A percentile compares a stretch with the other conserved stretches of the same genome.
phyloP scores from a whole-genome alignment of 768 basidiomycete species.

The Gyrodon lividus region DNA sequence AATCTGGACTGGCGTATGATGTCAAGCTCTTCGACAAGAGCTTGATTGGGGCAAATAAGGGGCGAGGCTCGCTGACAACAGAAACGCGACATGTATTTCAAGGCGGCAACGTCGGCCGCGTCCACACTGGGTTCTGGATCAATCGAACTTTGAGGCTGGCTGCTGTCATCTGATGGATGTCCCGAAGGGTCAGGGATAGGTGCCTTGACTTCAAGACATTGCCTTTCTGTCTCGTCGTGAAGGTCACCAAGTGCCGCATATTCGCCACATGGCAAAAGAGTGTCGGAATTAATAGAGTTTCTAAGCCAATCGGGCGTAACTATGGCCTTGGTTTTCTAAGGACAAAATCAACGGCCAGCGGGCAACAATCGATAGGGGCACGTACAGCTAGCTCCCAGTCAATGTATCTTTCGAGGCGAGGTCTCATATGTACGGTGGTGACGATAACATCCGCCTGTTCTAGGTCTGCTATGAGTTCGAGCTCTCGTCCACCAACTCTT shows the following conservation, averaged over 20 bases:
- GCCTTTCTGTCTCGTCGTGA: constrained; percentile 42
- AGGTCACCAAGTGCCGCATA: constrained; percentile 59
- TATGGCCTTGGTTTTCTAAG: constrained; percentile 62
- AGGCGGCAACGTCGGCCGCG: constrained; percentile 13
- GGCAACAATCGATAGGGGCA: constrained; percentile 5
- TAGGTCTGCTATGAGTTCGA: constrained; percentile 40
- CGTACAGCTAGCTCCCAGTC: constrained; percentile 64
- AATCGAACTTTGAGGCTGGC: not conserved
- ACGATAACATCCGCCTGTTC: constrained; percentile 63
- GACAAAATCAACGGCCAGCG: constrained; percentile 1
- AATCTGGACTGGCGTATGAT: constrained; percentile 57
- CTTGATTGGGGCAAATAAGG: constrained; percentile 68
- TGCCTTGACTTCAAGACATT: constrained; percentile 38
- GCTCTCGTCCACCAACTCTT: constrained; percentile 1
- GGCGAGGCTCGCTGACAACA: constrained; percentile 66
- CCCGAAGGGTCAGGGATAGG: not conserved
- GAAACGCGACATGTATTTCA: constrained; percentile 40
- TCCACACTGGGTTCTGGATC: constrained; percentile 22
- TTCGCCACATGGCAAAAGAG: constrained; percentile 46
- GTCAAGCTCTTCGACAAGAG: constrained; percentile 54
- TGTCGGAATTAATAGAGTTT: constrained; percentile 49
- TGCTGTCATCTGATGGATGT: not conserved
- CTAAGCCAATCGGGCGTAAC: constrained; percentile 73
- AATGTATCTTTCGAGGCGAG: constrained; percentile 69
- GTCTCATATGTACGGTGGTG: constrained; percentile 63